phyloP scores from a whole-genome alignment of 176 grass and related monocot species.

The Carex pumila region DNA sequence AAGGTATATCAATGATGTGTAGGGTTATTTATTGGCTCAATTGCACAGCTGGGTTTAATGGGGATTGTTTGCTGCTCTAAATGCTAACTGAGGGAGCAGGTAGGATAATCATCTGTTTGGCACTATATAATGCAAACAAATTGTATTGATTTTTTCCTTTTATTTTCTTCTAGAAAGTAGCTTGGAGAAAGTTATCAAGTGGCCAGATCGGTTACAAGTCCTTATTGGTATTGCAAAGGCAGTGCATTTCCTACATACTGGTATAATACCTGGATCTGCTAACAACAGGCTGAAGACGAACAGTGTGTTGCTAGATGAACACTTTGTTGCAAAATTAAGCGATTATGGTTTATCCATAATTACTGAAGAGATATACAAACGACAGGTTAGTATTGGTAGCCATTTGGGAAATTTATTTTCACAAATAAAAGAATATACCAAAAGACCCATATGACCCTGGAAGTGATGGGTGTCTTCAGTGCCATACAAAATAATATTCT shows the following conservation, averaged over 20 bases:
- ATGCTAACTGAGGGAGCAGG: not conserved
- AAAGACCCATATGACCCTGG: not conserved
- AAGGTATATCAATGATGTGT: not conserved
- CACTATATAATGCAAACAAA: not conserved
- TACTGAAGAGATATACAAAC: slow-evolving; percentile 84
- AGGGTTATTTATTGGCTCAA: not conserved
- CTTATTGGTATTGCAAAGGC: slow-evolving; percentile 84
- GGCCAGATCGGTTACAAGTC: slow-evolving; percentile 61
- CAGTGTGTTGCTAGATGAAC: slow-evolving; percentile 83
- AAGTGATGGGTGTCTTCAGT: not conserved
- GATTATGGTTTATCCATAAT: slow-evolving; percentile 94
- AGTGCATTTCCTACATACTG: slow-evolving; percentile 92
- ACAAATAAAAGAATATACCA: not conserved
- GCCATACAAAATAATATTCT: not conserved
- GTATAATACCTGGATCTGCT: slow-evolving; percentile 95
- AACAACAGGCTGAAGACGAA: slow-evolving; percentile 71
- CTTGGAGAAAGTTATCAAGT: slow-evolving; percentile 66
- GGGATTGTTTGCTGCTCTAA: not conserved
- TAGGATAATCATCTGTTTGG: not conserved
- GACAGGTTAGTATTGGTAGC: slow-evolving; percentile 40
- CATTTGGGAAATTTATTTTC: slow-evolving; percentile 1
- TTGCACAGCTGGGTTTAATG: not conserved
- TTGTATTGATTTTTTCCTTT: slow-evolving; percentile 15
- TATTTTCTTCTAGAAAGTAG: slow-evolving; percentile 41
- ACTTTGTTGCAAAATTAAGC: slow-evolving; percentile 69